These are phyloP conservation scores for Phaffia tasmanica DNA, from an alignment of 768 basidiomycete genomes.

Conservation along the genomic window DNA sequence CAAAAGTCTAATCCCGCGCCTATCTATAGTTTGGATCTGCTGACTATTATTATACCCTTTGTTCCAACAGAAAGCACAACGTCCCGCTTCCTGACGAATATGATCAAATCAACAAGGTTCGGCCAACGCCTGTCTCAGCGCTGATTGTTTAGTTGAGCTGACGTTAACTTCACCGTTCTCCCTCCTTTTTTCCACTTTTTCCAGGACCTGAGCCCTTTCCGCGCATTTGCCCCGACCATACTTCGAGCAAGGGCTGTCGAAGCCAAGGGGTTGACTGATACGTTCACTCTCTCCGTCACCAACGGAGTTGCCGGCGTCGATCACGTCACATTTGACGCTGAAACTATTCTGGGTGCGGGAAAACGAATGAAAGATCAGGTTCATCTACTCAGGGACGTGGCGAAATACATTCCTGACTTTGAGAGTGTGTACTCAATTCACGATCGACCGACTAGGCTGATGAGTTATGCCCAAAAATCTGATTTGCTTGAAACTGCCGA, in stretches of 20 bases:
- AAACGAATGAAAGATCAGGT: conserved; percentile 30
- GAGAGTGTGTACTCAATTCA: conserved; percentile 32
- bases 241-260: no score
- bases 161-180: background rate
- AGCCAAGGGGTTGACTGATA: background rate
- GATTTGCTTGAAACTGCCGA: conserved; percentile 29
- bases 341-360: conserved; percentile 28
- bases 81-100: conserved; percentile 34
- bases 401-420: conserved; percentile 27
- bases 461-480: conserved; percentile 29
- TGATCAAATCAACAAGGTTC: conserved; percentile 31
- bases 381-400: conserved; percentile 21
- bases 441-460: conserved; percentile 29
- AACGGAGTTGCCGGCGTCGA: background rate
- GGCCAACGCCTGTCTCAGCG: background rate
- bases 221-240: no score
- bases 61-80: conserved; percentile 31
- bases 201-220: background rate
- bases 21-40: no score
- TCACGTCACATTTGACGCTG: conserved; percentile 16
- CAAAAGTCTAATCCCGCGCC: no score
- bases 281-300: conserved; percentile 16
- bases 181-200: background rate
- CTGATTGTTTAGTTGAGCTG: no score
- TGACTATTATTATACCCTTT: no score